phyloP scores from a whole-genome alignment of 2,329 filamentous ascomycete genomes.

The Phialophora expanda region DNA sequence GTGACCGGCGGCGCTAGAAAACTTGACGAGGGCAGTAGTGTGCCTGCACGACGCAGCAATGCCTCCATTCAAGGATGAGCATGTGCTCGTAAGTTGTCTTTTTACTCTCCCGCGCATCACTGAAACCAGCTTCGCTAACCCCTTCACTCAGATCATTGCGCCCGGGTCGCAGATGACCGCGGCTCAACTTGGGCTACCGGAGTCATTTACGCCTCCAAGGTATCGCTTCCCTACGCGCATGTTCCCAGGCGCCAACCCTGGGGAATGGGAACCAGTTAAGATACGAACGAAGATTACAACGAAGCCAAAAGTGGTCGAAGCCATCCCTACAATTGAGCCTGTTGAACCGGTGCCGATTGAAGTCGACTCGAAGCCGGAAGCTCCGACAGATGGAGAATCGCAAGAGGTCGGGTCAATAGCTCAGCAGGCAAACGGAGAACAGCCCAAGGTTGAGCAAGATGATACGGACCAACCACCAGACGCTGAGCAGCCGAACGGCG shows the following conservation, averaged over 20 bases:
- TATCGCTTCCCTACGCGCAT: conserved; percentile 89
- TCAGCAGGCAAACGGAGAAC: conserved; percentile 16
- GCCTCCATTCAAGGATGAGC: conserved; percentile 60
- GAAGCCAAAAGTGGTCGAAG: conserved; percentile 38
- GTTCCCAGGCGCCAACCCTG: conserved; percentile 78
- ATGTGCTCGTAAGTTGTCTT: conserved; percentile 52
- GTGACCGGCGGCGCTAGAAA: conserved; percentile 1
- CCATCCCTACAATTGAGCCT: conserved; percentile 12
- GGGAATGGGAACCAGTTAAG: conserved; percentile 80
- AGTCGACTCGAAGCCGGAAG: conserved; percentile 1
- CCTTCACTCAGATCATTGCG: conserved; percentile 53
- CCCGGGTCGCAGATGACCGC: conserved; percentile 85
- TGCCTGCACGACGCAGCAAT: conserved; percentile 41
- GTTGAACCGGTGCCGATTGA: conserved; percentile 1
- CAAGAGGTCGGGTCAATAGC: conserved; percentile 18
- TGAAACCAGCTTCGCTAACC: conserved; percentile 20
- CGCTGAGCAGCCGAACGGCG: conserved; percentile 3
- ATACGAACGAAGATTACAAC: conserved; percentile 62
- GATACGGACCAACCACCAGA: conserved; percentile 41
- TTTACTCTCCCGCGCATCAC: background rate
- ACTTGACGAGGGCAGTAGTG: conserved; percentile 15
- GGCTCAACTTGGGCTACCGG: conserved; percentile 85
- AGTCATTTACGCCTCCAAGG: conserved; percentile 88
- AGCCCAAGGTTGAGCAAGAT: conserved; percentile 48
- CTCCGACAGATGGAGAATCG: background rate